These are phyloP conservation scores for Alternaria brassicae DNA, from an alignment of 2,329 filamentous ascomycete genomes.

Conservation along the genomic window DNA sequence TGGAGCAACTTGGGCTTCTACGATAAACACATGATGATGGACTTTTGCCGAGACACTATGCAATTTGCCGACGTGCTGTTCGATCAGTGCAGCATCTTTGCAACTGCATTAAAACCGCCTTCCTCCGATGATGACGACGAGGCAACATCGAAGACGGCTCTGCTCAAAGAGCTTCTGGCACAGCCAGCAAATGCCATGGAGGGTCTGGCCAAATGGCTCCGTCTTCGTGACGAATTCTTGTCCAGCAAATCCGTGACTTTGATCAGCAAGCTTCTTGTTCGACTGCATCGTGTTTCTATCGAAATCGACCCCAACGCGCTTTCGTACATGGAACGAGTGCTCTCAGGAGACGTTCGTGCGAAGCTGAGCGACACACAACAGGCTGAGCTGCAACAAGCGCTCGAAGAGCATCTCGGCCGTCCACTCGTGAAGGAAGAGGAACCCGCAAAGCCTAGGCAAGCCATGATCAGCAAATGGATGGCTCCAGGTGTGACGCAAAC, in stretches of 20 bases:
- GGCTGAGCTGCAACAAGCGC: conserved; percentile 73
- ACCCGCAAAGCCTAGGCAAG: conserved; percentile 50
- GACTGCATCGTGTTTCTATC: conserved; percentile 79
- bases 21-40: conserved; percentile 76
- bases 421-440: conserved; percentile 44
- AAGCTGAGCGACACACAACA: conserved; percentile 84
- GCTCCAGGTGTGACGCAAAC: conserved; percentile 37
- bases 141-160: conserved; percentile 43
- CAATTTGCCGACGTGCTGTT: conserved; percentile 88
- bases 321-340: conserved; percentile 69
- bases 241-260: conserved; percentile 82
- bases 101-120: conserved; percentile 67
- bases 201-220: conserved; percentile 82
- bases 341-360: conserved; percentile 71
- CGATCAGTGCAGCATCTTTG: conserved; percentile 82
- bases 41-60: conserved; percentile 95
- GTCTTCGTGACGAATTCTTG: conserved; percentile 86
- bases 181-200: conserved; percentile 70
- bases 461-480: conserved; percentile 51
- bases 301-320: conserved; percentile 69
- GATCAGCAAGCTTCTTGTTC: conserved; percentile 81
- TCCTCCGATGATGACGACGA: conserved; percentile 43
- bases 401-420: conserved; percentile 61
- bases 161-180: conserved; percentile 65
- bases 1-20: conserved; percentile 79